Base-by-base conservation (phyloP, 2,329 filamentous ascomycete species). In the Orbilia quercus region DNA sequence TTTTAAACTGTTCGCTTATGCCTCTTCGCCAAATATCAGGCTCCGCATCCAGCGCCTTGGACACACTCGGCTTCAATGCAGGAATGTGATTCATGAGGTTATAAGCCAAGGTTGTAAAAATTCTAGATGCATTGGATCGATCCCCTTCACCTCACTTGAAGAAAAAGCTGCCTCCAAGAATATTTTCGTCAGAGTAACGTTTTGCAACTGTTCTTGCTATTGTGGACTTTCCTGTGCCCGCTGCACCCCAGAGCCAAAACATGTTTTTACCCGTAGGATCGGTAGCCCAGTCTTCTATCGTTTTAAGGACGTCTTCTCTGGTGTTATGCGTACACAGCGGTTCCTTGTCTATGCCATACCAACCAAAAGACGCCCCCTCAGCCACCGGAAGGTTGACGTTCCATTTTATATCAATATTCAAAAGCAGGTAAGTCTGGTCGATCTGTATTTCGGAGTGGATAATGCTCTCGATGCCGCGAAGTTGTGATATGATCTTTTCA, bases 71-170 rank as follows among this genome's bases (percentile, higher is more conserved):
- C 1, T 75, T 77, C 1, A 83, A 40, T 1, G 58, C 36, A 7
- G 81, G 80, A 7, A 80, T 58, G 7, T 65, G 75, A 0, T 20
- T 40, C 0, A 77, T 75, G 1, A 84, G 75, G 42, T 83, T 78
- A 11, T 71, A 63, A 3, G 80, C 79, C 22, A 85, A 75, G 0
- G 82, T 84, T 0, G 82, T 77, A 12, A 84, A 79, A 34, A 85
- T 78, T 48, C 77, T 79, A 18, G n/a, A n/a, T n/a, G n/a, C n/a
- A n/a, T n/a, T n/a, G n/a, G n/a, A n/a, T n/a, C 81, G 79, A 67
- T 83, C 81, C 2, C 75, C 51, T 82, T 54, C 81, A 0, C 80
- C 81, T 70, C 78, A 80, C 58, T 82, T 82, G 76, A 65, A 84
- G 20, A 59, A 59, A 14, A 59, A 59, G 12, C 55, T 59, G 6